Conservation (phyloP, 371 early-diverging fungal genomes). For the Syncephalastrum racemosum region DNA sequence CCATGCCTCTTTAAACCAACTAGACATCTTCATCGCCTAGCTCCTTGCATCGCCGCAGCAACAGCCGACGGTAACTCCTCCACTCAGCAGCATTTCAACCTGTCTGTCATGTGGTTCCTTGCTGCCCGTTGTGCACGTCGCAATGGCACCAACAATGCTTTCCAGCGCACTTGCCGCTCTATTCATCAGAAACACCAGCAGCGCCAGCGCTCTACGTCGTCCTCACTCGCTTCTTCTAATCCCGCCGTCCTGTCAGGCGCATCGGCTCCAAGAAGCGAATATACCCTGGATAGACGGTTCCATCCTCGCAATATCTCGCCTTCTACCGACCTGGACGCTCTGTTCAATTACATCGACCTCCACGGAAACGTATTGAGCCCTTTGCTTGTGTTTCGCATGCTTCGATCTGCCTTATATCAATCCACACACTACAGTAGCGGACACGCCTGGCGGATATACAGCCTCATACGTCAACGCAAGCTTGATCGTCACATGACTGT, state of each 20-base stretch:
- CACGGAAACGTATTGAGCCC: conserved; percentile 3
- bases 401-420: conserved; percentile 35
- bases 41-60: no score
- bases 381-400: conserved; percentile 21
- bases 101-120: conserved; percentile 11
- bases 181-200: not conserved
- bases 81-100: conserved; percentile 2
- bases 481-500: conserved; percentile 26
- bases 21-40: no score
- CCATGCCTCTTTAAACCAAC: not conserved
- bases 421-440: conserved; percentile 18
- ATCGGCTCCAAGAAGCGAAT: no score
- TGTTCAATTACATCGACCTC: conserved; percentile 9
- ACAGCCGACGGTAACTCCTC: not conserved
- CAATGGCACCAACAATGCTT: conserved; percentile 3
- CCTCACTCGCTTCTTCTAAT: no score
- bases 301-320: conserved; percentile 15
- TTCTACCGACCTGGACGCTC: conserved; percentile 11
- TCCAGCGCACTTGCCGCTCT: conserved; percentile 5
- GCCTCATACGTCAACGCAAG: conserved; percentile 25
- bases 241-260: no score
- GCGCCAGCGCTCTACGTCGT: not conserved
- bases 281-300: conserved; percentile 5
- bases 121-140: not conserved
- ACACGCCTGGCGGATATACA: conserved; percentile 38